Evolutionary conservation across 345 rosid genomes (phyloP), one percentile per base, ranked within the genome.

Genomic region (Orychophragmus violaceus): DNA sequence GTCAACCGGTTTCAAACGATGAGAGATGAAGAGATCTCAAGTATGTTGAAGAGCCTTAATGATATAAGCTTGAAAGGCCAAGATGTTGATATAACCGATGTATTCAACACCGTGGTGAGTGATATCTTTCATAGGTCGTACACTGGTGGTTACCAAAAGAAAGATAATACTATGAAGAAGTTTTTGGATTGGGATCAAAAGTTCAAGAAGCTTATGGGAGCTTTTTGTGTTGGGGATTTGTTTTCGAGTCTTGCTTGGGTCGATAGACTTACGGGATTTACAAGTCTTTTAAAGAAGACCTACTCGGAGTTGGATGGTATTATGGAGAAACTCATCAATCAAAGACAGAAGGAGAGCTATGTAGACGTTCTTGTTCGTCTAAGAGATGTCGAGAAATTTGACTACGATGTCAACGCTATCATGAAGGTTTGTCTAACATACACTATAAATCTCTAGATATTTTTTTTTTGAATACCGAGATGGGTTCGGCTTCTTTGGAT

Each of bases 101-200:
- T 51, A 41, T 70, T 70, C 53, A 51, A 58, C 44, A 46, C 5
- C 16, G 37, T 70, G 11, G 51, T 42, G 32, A 18, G 28, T 35
- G 60, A 70, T 25, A 11, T 70, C 52, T 23, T 70, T 25, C 79
- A 80, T 32, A 75, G 82, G 81, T 87, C 89, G 76, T 82, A 13
- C 69, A 84, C 14, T 78, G 89, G 67, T 77, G 78, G 81, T 44
- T 4, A 8, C 48, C 10, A 33, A 8, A 32, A 16, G 22, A 58
- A 68, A 30, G 72, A 42, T 81, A 79, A 11, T 55, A 64, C 76
- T 46, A 81, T 74, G 50, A 82, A 62, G 52, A 79, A 82, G 6
- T 82, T 87, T 59, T 64, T 59, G 35, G 62, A 71, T 8, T 68
- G 82, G 66, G 75, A 80, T 45, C 77, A 74, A 17, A 81, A 84